Evolutionary conservation across 441 rosid genomes (phyloP).

Genomic region (Flueggea neowawraea): DNA sequence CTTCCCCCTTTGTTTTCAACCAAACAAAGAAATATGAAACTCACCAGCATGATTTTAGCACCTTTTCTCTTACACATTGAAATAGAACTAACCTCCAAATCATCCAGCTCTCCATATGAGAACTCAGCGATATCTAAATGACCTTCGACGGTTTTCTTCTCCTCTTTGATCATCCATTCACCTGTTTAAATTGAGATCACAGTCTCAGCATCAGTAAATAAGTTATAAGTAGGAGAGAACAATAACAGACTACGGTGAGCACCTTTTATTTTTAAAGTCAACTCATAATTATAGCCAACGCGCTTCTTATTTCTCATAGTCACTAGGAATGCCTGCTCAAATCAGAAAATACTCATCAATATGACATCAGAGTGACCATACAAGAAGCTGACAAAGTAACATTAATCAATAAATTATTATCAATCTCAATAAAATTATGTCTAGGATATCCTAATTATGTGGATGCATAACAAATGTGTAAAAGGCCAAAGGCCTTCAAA

Average conservation of each 20-base stretch:
- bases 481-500: too few species aligned
- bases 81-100: slow-evolving; percentile 61
- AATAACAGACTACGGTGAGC: neutral
- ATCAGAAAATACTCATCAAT: slow-evolving; percentile 3
- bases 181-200: slow-evolving; percentile 36
- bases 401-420: too few species aligned
- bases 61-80: neutral
- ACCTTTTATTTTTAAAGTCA: slow-evolving; percentile 78
- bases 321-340: slow-evolving; percentile 78
- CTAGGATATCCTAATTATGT: too few species aligned
- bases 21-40: too few species aligned
- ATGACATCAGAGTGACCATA: neutral
- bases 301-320: slow-evolving; percentile 89
- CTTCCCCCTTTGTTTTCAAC: too few species aligned
- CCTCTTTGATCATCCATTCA: slow-evolving; percentile 73
- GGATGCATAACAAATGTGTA: too few species aligned
- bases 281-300: slow-evolving; percentile 82
- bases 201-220: slow-evolving; percentile 2
- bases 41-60: too few species aligned
- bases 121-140: slow-evolving; percentile 77
- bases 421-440: too few species aligned
- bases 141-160: slow-evolving; percentile 53
- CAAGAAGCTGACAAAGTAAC: too few species aligned
- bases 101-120: slow-evolving; percentile 92
- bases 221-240: slow-evolving; percentile 1